Base-by-base conservation (phyloP, 23 red algal species). In the Cyanidiococcus yangmingshanensis region DNA sequence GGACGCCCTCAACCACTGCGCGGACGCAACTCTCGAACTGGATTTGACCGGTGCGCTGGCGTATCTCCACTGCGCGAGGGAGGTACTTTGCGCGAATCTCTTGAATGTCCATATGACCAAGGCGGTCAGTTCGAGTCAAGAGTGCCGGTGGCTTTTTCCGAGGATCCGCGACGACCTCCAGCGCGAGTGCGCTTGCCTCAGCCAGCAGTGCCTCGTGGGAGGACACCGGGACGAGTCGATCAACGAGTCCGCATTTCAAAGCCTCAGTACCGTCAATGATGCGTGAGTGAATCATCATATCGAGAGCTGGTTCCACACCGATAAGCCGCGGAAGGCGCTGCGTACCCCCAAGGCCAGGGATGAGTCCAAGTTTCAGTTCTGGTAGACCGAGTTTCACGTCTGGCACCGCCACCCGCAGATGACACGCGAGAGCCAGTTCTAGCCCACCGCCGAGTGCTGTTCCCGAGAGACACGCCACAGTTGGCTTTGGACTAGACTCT, bases 331-430 rank as follows among this genome's bases (percentile, higher is more conserved):
- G 94, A 57, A 98, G 51, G n/a, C 94, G 81, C 76, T 98, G 94
- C 41, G 94, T 98, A 30, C 94, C 94, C 16, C 94, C 94, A 35
- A 92, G 87, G 7, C 94, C 94, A 7, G 94, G 94, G 74, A 98
- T 90, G 58, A 98, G 83, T 2, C 94, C 94, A 1, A 98, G 86
- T 75, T 85, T 90, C 0, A 98, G 37, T 50, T 98, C 94, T 39
- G 94, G 94, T 24, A 98, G 67, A 24, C 83, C 83, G 57, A 98
- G 90, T 41, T 86, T 40, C 40, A 85, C 84, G 0, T 40, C 67
- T 27, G 74, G 37, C 50, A 85, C 51, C 33, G 88, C 94, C 57
- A 91, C 88, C 30, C 94, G 79, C 39, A 86, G 85, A 45, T 80
- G 37, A 58, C 94, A 98, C n/a, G 77, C 85, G 18, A 98, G 58